These are phyloP conservation scores for Cercophora newfieldiana DNA, from an alignment of 495 filamentous ascomycete species.

Conservation along the genomic window DNA sequence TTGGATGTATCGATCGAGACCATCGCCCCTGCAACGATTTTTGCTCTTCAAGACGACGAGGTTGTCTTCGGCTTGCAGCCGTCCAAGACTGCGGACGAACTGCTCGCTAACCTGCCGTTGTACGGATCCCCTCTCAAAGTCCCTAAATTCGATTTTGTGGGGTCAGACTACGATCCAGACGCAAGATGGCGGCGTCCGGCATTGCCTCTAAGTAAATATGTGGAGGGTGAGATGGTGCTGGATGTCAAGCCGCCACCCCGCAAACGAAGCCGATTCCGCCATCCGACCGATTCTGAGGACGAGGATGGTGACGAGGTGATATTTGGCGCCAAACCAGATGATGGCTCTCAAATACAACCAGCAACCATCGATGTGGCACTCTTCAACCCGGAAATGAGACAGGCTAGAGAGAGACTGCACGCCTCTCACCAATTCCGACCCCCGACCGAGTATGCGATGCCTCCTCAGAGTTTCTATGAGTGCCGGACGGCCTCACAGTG, in stretches of 20 bases:
- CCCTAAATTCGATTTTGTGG: conserved; percentile 55
- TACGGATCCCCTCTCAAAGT: conserved; percentile 66
- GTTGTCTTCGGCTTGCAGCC: conserved; percentile 75
- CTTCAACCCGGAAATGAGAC: conserved; percentile 86
- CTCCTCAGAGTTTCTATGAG: conserved; percentile 85
- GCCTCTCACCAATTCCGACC: conserved; percentile 91
- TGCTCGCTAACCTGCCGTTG: conserved; percentile 82
- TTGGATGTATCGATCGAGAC: conserved; percentile 44
- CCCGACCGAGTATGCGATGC: conserved; percentile 88
- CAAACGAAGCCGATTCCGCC: conserved; percentile 79
- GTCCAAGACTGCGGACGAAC: conserved; percentile 72
- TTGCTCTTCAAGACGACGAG: conserved; percentile 77
- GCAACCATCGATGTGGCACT: conserved; percentile 79
- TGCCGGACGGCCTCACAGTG: conserved; percentile 82
- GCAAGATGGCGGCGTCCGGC: conserved; percentile 72
- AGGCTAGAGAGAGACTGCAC: conserved; percentile 84
- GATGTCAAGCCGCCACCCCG: conserved; percentile 63
- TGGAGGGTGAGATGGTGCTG: conserved; percentile 75
- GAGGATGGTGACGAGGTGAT: conserved; percentile 53
- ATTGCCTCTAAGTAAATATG: conserved; percentile 83
- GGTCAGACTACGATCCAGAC: conserved; percentile 62
- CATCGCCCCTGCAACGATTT: conserved; percentile 72
- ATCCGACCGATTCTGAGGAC: conserved; percentile 65
- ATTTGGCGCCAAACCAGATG: conserved; percentile 45
- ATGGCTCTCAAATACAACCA: conserved; percentile 53